Evolutionary conservation across 2,329 filamentous ascomycete species (phyloP).

Genomic region (Aureobasidium namibiae): DNA sequence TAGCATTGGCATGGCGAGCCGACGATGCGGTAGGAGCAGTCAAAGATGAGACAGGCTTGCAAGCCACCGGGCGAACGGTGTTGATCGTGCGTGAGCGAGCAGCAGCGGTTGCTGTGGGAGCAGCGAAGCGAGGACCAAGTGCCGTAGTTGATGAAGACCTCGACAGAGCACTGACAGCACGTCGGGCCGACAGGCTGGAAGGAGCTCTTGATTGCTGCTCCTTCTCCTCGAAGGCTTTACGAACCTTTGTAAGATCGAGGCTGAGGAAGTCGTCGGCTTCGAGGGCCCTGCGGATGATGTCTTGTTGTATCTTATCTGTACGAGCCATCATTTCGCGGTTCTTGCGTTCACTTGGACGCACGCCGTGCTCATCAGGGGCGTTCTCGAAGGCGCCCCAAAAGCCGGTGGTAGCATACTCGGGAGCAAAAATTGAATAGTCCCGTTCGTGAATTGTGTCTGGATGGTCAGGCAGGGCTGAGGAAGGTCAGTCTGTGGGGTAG

Average conservation of each 20-base stretch:
- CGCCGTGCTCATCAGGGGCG: constrained; percentile 55
- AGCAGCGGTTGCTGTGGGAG: constrained; percentile 32
- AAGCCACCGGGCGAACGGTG: constrained; percentile 29
- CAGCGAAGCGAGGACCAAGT: constrained; percentile 24
- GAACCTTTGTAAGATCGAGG: constrained; percentile 21
- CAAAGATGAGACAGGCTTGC: constrained; percentile 29
- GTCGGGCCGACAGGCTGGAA: constrained; percentile 47
- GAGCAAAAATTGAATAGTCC: constrained; percentile 36
- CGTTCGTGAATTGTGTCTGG: constrained; percentile 21
- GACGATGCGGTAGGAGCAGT: constrained; percentile 16
- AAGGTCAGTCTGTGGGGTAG: neutral
- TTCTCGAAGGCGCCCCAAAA: constrained; percentile 44
- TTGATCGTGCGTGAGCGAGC: constrained; percentile 30
- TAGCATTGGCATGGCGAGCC: constrained; percentile 50
- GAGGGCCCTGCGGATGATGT: constrained; percentile 24
- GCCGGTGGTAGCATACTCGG: constrained; percentile 45
- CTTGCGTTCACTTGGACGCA: constrained; percentile 7
- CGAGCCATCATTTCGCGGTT: constrained; percentile 13
- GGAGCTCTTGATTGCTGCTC: constrained; percentile 23
- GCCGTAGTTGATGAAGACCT: constrained; percentile 21
- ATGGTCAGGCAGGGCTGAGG: constrained; percentile 23
- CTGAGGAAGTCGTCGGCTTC: constrained; percentile 24
- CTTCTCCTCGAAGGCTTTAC: constrained; percentile 16
- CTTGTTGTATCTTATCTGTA: constrained; percentile 20
- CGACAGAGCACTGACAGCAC: constrained; percentile 36